A percentile compares a stretch with the other conserved stretches of the same genome.
phyloP scores from a whole-genome alignment of 139 green algal species.

The Gonium pectorale region DNA sequence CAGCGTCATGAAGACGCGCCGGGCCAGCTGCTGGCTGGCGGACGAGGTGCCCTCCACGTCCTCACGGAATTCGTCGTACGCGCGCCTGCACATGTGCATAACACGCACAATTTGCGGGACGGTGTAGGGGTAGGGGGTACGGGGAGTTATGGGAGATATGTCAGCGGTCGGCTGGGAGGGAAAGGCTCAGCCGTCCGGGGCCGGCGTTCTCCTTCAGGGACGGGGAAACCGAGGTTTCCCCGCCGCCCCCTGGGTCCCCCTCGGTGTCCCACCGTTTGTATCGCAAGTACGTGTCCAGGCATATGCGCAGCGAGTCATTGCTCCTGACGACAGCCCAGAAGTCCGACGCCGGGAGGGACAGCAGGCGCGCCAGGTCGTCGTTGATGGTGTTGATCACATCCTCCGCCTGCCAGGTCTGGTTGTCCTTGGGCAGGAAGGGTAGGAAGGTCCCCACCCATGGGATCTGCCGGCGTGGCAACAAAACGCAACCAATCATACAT shows the following conservation, averaged over 20 bases:
- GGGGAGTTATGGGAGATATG: no score
- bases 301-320: conserved; percentile 63
- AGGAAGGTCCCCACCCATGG: no score
- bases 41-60: conserved; percentile 50
- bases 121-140: no score
- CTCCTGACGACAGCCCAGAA: conserved; percentile 69
- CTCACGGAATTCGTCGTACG: conserved; percentile 20
- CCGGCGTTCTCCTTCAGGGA: no score
- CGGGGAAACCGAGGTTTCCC: no score
- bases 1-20: conserved; percentile 74
- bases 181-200: no score
- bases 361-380: conserved; percentile 61
- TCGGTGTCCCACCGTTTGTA: conserved; percentile 24
- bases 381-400: conserved; percentile 61
- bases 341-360: conserved; percentile 44
- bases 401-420: conserved; percentile 44
- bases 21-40: conserved; percentile 58
- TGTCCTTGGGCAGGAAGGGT: conserved; percentile 69
- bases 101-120: no score
- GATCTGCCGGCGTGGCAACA: no score
- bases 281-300: conserved; percentile 79
- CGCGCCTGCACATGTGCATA: neutral
- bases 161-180: no score
- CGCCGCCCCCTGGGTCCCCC: neutral
- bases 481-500: no score